Percentiles rank a stretch among this genome's conserved stretches.
Evolutionary conservation across 805 yeast species (phyloP).

Genomic region (Komagataella populi): DNA sequence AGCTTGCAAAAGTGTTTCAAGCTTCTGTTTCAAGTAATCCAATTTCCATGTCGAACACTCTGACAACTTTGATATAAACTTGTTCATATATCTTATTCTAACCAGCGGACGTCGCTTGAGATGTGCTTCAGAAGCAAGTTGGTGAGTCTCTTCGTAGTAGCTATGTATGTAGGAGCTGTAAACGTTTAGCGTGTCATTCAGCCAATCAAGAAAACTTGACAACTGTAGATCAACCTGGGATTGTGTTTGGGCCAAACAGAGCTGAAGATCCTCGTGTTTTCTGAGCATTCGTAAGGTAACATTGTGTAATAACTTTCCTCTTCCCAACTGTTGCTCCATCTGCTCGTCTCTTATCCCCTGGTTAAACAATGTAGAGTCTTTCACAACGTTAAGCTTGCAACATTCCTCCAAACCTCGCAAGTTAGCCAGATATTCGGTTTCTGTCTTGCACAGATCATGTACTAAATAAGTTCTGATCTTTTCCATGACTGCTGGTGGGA

Average conservation of each 20-base stretch:
- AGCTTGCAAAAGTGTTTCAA: constrained; percentile 7
- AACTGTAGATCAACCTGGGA: neutral
- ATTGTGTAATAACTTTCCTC: neutral
- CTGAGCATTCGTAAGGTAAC: neutral
- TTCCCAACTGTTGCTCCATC: neutral
- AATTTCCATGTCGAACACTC: constrained; percentile 7
- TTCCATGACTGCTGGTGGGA: neutral
- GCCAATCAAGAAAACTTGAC: neutral
- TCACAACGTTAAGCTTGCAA: neutral
- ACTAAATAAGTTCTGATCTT: neutral
- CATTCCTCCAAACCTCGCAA: neutral
- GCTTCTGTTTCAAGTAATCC: constrained; percentile 10
- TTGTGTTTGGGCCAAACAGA: neutral
- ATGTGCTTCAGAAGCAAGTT: constrained; percentile 9
- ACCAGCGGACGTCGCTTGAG: constrained; percentile 17
- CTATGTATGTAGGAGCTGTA: neutral
- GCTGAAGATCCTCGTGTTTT: neutral
- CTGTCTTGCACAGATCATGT: neutral
- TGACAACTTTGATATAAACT: constrained; percentile 9
- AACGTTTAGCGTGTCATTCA: neutral
- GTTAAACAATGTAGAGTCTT: neutral
- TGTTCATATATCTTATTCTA: constrained; percentile 13
- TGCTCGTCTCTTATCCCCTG: neutral
- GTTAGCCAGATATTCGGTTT: neutral
- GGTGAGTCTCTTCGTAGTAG: neutral